Evolutionary conservation across 2,329 filamentous ascomycete genomes (phyloP), one percentile per base, ranked within the genome.

Genomic region (Purpureocillium takamizusanense): DNA sequence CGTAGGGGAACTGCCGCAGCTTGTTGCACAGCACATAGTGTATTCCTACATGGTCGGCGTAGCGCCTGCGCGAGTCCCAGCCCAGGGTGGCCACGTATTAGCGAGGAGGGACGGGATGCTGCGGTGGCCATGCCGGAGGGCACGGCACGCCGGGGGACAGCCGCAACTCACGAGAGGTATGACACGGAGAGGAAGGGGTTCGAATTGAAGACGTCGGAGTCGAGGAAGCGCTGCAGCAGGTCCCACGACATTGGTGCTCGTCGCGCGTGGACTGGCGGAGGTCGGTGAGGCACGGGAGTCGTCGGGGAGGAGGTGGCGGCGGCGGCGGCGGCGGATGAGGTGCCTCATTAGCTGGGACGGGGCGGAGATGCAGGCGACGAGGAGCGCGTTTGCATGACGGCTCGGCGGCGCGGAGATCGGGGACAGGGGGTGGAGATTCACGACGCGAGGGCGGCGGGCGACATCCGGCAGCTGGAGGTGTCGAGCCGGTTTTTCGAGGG

Each of bases 131-230:
- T 4, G 31, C 9, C 14, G 25, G n/a, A 37, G 33, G 23, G 18
- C 7, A 15, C 13, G 25, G 25, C 25, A 12, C 7, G 34, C 7
- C 21, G 12, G 21, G 15, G 29, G 12, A 9, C 15, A 17, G 28
- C 3, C n/a, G 37, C 44, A 43, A 70, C 81, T 76, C 71, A 90
- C 85, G 85, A 86, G 56, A 92, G 78, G 66, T 92, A 92, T 49
- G 85, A 86, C 59, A 92, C 86, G 45, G 85, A 83, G 62, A 92
- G 80, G 63, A 88, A 90, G 47, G 86, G 85, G 66, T 90, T 83
- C 67, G 85, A 82, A 70, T 89, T 90, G 74, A 92, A 92, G 71
- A 92, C 84, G 72, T 92, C 86, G 70, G 83, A 88, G 75, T 90
- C 85, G 70, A 92, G 80, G 77, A 90, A 89, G 65, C 86, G 80